Percentiles rank a stretch among this genome's conserved stretches.
Evolutionary conservation across 306 rosid genomes (phyloP).

Genomic region (Citrullus mucosospermus): DNA sequence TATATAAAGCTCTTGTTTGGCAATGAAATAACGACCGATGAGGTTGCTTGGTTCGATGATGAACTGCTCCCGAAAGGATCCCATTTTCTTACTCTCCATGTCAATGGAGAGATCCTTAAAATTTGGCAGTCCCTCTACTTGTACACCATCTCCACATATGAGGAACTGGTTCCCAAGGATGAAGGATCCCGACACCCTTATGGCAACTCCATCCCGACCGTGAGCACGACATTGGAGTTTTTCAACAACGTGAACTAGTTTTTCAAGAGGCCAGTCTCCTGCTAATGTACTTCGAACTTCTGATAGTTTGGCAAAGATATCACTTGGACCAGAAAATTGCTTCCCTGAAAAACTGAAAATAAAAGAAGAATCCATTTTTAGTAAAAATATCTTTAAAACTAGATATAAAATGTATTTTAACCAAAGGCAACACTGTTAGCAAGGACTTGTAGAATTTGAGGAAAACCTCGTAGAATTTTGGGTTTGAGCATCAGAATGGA

Average conservation of each 20-base stretch:
- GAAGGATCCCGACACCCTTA: slow-evolving; percentile 83
- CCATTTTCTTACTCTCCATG: slow-evolving; percentile 67
- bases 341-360: slow-evolving; percentile 64
- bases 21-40: slow-evolving; percentile 66
- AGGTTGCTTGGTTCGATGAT: slow-evolving; percentile 55
- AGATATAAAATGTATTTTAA: background rate
- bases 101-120: slow-evolving; percentile 78
- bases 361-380: background rate
- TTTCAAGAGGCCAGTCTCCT: slow-evolving; percentile 92
- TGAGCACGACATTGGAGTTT: slow-evolving; percentile 76
- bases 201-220: slow-evolving; percentile 69
- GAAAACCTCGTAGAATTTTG: background rate
- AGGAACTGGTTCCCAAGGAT: slow-evolving; percentile 84
- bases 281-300: slow-evolving; percentile 57
- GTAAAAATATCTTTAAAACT: background rate
- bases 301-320: slow-evolving; percentile 42
- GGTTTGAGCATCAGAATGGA: background rate
- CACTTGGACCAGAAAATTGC: slow-evolving; percentile 46
- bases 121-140: slow-evolving; percentile 79
- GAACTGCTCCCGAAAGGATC: slow-evolving; percentile 81
- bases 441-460: background rate
- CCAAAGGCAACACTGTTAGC: background rate
- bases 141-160: slow-evolving; percentile 92
- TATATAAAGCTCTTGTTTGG: slow-evolving; percentile 75
- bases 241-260: slow-evolving; percentile 83